Conservation (phyloP, 257 asterid genomes). For the Solanum corneliomulleri region DNA sequence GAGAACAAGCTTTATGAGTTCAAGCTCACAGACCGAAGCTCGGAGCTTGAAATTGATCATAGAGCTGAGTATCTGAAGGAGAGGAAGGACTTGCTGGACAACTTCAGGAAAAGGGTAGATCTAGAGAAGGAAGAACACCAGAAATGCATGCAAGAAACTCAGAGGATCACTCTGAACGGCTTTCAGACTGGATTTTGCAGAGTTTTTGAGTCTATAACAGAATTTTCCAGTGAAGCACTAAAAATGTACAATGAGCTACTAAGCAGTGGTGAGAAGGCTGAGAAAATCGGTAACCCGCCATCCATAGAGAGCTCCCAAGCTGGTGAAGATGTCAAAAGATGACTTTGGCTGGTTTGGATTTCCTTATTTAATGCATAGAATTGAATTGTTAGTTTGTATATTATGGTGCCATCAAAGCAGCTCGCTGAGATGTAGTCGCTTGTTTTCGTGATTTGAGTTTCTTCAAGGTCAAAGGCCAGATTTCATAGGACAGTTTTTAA, state of each 20-base stretch:
- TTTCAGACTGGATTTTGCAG: slow-evolving; percentile 74
- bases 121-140: slow-evolving; percentile 69
- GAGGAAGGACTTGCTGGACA: slow-evolving; percentile 41
- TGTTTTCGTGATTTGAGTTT: slow-evolving; percentile 6
- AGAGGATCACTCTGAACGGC: slow-evolving; percentile 53
- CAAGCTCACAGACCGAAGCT: slow-evolving; percentile 27
- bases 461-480: neutral
- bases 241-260: slow-evolving; percentile 49
- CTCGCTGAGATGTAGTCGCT: slow-evolving; percentile 55
- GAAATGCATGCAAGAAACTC: slow-evolving; percentile 57
- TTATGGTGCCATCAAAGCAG: slow-evolving; percentile 47
- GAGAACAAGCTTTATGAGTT: slow-evolving; percentile 44
- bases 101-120: slow-evolving; percentile 45
- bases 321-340: slow-evolving; percentile 33
- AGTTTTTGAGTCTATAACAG: slow-evolving; percentile 66
- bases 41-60: slow-evolving; percentile 27
- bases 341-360: slow-evolving; percentile 8
- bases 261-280: slow-evolving; percentile 18
- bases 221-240: slow-evolving; percentile 57
- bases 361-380: neutral
- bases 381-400: slow-evolving; percentile 21
- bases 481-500: neutral
- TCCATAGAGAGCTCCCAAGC: slow-evolving; percentile 31
- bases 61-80: slow-evolving; percentile 33
- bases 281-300: slow-evolving; percentile 21